Evolutionary conservation across 169 alveolate species (phyloP).

Genomic region (Plasmodium vivax): DNA sequence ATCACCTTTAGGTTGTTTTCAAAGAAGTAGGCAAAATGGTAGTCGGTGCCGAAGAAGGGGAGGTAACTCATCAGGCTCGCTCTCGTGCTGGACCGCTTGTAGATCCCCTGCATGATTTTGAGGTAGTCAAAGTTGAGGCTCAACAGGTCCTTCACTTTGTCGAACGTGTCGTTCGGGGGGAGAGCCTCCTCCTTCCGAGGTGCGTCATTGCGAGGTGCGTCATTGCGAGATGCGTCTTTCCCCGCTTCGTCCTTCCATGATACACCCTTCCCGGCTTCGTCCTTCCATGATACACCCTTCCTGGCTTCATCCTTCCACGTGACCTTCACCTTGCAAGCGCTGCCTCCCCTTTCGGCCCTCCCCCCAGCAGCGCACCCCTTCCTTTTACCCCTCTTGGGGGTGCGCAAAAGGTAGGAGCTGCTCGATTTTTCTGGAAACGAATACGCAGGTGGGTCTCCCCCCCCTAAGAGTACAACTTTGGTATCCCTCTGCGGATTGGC

Average conservation of each 20-base stretch:
- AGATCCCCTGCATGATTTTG: constrained; percentile 52
- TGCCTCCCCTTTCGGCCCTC: background rate
- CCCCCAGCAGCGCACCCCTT: background rate
- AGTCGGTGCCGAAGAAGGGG: constrained; percentile 33
- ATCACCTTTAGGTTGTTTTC: constrained; percentile 52
- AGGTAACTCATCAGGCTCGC: constrained; percentile 36
- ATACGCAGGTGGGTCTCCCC: background rate
- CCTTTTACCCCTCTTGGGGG: background rate
- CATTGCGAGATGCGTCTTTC: background rate
- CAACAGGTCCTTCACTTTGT: constrained; percentile 27
- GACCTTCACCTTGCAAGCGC: background rate
- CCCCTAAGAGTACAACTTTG: background rate
- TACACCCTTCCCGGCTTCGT: background rate
- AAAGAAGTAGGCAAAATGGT: constrained; percentile 53
- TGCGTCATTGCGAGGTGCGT: no score
- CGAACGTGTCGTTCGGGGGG: background rate
- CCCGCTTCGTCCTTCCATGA: background rate
- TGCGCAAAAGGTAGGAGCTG: constrained; percentile 1
- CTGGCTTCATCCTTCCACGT: background rate
- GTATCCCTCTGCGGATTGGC: background rate
- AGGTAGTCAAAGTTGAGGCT: constrained; percentile 52
- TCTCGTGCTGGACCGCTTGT: background rate
- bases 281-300: background rate
- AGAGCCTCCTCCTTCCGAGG: background rate
- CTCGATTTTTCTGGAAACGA: constrained; percentile 5